Conservation (phyloP, 2,329 filamentous ascomycete species). For the Lecanicillium sp. region DNA sequence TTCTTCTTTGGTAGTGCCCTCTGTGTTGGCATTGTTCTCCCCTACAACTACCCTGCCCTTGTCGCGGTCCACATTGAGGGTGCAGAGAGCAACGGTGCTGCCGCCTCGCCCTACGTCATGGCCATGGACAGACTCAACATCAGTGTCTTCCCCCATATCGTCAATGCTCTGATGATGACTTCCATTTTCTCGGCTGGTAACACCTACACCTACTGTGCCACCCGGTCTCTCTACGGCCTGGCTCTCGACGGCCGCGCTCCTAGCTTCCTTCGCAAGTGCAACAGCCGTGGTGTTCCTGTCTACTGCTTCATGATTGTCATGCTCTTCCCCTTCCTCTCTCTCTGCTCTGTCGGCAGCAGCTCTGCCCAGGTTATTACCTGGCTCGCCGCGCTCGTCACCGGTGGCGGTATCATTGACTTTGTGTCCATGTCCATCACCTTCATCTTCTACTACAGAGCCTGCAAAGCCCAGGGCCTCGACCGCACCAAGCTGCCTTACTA, state of each 20-base stretch:
- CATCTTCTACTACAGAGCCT: conserved; percentile 41
- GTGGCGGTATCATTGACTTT: conserved; percentile 53
- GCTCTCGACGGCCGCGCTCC: conserved; percentile 41
- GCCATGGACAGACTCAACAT: conserved; percentile 49
- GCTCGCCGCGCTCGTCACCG: conserved; percentile 49
- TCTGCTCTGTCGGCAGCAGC: conserved; percentile 40
- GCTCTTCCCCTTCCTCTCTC: conserved; percentile 43
- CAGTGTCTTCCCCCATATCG: conserved; percentile 43
- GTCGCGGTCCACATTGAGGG: conserved; percentile 35
- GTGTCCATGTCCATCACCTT: conserved; percentile 43
- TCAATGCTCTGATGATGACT: conserved; percentile 43
- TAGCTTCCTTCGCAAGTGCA: conserved; percentile 48
- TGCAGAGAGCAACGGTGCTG: conserved; percentile 33
- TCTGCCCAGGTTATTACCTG: conserved; percentile 43
- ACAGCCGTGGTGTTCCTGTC: conserved; percentile 51
- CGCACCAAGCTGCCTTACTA: conserved; percentile 47
- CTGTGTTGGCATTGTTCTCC: conserved; percentile 55
- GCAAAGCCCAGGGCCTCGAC: conserved; percentile 42
- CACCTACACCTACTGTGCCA: conserved; percentile 43
- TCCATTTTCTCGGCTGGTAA: conserved; percentile 40
- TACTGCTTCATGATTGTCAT: conserved; percentile 47
- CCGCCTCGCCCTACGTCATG: conserved; percentile 55
- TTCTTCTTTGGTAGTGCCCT: conserved; percentile 67
- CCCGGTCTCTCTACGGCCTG: conserved; percentile 41
- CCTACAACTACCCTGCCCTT: conserved; percentile 54